Evolutionary conservation across 2,329 filamentous ascomycete species (phyloP).

Genomic region (Volutella citrinella): DNA sequence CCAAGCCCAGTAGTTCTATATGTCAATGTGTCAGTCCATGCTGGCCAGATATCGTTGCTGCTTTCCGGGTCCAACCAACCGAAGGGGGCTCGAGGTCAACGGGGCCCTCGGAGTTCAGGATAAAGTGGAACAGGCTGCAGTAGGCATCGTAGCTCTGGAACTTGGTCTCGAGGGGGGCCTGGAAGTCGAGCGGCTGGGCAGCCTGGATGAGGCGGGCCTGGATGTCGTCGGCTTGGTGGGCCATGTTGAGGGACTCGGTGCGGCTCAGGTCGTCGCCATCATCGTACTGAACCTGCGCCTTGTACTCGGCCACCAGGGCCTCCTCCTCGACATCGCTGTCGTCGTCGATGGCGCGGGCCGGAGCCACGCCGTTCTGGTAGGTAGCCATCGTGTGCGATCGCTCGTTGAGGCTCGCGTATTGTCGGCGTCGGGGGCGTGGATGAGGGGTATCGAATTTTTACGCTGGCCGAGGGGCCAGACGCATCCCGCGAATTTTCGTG

Average conservation of each 20-base stretch:
- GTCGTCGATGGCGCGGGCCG: conserved; percentile 63
- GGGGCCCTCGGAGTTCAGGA: conserved; percentile 98
- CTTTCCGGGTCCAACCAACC: conserved; percentile 54
- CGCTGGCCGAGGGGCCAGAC: conserved; percentile 27
- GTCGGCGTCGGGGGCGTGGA: conserved; percentile 22
- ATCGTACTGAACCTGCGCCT: conserved; percentile 92
- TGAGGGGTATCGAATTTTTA: conserved; percentile 36
- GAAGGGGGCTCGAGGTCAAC: conserved; percentile 96
- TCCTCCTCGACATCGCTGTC: conserved; percentile 97
- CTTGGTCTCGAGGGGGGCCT: conserved; percentile 92
- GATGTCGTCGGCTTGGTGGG: conserved; percentile 82
- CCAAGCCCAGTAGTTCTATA: conserved; percentile 98
- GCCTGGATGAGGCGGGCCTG: conserved; percentile 88
- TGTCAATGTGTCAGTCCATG: conserved; percentile 17
- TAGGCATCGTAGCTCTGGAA: conserved; percentile 99
- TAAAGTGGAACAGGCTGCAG: conserved; percentile 99
- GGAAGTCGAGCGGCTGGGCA: conserved; percentile 92
- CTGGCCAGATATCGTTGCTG: neutral
- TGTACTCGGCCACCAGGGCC: conserved; percentile 91
- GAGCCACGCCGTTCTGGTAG: conserved; percentile 60
- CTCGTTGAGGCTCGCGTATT: conserved; percentile 27
- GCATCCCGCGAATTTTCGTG: conserved; percentile 34
- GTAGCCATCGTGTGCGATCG: conserved; percentile 50
- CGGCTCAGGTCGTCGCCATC: conserved; percentile 79
- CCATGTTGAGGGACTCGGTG: conserved; percentile 65